Base-by-base conservation (phyloP, 2,329 filamentous ascomycete species). In the Plenodomus lindquistii region DNA sequence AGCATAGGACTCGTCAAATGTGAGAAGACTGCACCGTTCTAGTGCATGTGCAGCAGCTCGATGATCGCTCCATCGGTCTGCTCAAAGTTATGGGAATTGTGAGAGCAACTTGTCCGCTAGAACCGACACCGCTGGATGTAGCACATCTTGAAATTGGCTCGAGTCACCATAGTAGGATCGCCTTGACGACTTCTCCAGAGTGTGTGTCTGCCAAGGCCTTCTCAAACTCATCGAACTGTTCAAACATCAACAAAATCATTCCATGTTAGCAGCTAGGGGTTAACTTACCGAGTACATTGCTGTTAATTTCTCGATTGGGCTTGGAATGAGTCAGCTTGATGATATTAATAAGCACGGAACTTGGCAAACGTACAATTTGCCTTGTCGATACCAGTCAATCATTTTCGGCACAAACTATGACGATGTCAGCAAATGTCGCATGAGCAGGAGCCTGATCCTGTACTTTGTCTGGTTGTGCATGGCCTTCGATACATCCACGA, bases 321-420 rank as follows among this genome's bases (percentile, higher is more conserved):
- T 52, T 17, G 2, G 24, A 11, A 37, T 4, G 18, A 13, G 20
- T 57, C 18, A 50, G 42, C 4, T 13, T n/a, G 15, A 19, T 8
- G 4, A 1, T 13, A 9, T 15, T 1, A 39, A 24, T 27, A 21
- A 13, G 27, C 22, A n/a, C n/a, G n/a, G 27, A 15, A 31, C 10
- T 31, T 9, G 16, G 4, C 4, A 15, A 11, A 44, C 55, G 52
- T 36, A 59, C 55, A 81, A 76, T 51, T 66, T 73, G 7, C 77
- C 78, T 36, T 77, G 67, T 13, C 70, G 60, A 46, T 77, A 77
- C 78, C 77, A 80, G 40, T 74, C 51, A 15, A 81, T 76, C 76
- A 80, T 69, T 59, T 75, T 65, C 0, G 79, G 78, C 3, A 80
- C 66, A 50, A 70, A 77, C 37, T 76, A 29, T n/a, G n/a, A n/a